Evolutionary conservation across 495 filamentous ascomycete genomes (phyloP).

Genomic region (Halenospora varia): DNA sequence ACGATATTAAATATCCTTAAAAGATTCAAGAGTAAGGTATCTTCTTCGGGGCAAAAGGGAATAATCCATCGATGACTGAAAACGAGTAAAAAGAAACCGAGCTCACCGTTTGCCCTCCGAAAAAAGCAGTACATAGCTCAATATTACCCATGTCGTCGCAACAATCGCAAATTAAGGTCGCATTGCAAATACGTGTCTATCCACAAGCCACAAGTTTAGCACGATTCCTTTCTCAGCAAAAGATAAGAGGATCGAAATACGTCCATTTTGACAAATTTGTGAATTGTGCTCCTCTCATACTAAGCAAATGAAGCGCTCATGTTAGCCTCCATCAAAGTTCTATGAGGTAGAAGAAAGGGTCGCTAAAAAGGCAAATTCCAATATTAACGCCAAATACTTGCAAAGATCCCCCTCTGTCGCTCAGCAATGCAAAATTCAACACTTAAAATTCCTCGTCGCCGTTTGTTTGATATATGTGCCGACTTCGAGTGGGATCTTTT

Average conservation of each 20-base stretch:
- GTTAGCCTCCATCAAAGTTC: slow-evolving; percentile 24
- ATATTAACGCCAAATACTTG: slow-evolving; percentile 27
- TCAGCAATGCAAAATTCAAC: background rate
- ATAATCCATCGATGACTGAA: too few relatives aligned
- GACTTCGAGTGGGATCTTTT: slow-evolving; percentile 77
- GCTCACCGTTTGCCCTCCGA: too few relatives aligned
- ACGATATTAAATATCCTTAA: too few relatives aligned
- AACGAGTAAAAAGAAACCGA: too few relatives aligned
- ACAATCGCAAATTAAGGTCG: too few relatives aligned
- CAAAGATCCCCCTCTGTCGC: slow-evolving; percentile 5
- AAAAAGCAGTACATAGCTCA: too few relatives aligned
- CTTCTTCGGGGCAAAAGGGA: too few relatives aligned
- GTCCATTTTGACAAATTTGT: background rate
- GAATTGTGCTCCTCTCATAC: slow-evolving; percentile 1
- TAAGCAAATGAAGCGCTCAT: slow-evolving; percentile 5
- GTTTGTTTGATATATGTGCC: slow-evolving; percentile 80
- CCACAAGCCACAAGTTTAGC: background rate
- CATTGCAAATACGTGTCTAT: background rate
- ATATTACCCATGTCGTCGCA: too few relatives aligned
- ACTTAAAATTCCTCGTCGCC: slow-evolving; percentile 49
- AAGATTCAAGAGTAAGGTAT: too few relatives aligned
- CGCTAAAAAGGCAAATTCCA: slow-evolving; percentile 2
- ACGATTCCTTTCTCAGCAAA: background rate
- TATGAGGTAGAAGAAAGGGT: slow-evolving; percentile 7
- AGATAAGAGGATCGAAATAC: background rate